A percentile compares a stretch with the other conserved stretches of the same genome.
Evolutionary conservation across 2,329 filamentous ascomycete genomes (phyloP).

Genomic region (Arthrobotrys sinensis): DNA sequence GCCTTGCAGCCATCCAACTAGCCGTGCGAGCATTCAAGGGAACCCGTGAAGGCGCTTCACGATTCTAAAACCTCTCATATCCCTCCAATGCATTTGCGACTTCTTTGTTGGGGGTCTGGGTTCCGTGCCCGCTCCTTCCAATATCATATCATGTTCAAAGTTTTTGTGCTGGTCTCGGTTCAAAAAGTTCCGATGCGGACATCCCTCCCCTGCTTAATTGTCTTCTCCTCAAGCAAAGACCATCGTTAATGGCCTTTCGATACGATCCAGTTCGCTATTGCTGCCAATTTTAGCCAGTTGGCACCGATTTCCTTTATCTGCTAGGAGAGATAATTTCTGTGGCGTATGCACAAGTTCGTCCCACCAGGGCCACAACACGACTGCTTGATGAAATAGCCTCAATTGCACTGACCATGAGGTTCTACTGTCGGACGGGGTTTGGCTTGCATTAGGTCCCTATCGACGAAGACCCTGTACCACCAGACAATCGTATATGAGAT

Average conservation of each 20-base stretch:
- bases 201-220: constrained; percentile 29
- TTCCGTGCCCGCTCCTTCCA: constrained; percentile 49
- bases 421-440: too few relatives aligned
- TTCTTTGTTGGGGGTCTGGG: constrained; percentile 49
- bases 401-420: too few relatives aligned
- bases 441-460: too few relatives aligned
- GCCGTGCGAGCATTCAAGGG: constrained; percentile 20
- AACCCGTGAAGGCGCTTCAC: constrained; percentile 37
- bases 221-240: constrained; percentile 9
- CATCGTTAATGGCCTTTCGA: constrained; percentile 29
- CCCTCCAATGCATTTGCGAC: constrained; percentile 35
- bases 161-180: constrained; percentile 54
- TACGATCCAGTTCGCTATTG: constrained; percentile 36
- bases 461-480: too few relatives aligned
- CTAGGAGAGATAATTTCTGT: background rate
- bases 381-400: too few relatives aligned
- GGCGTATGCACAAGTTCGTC: too few relatives aligned
- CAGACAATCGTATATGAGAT: too few relatives aligned
- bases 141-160: constrained; percentile 49
- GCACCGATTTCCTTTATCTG: constrained; percentile 32
- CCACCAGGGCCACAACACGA: too few relatives aligned
- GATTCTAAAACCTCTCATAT: constrained; percentile 48
- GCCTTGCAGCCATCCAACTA: constrained; percentile 31
- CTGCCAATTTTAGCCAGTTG: constrained; percentile 51
- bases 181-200: constrained; percentile 50